Conservation (phyloP, 805 yeast genomes). For the Zygoascus flipseniorum region DNA sequence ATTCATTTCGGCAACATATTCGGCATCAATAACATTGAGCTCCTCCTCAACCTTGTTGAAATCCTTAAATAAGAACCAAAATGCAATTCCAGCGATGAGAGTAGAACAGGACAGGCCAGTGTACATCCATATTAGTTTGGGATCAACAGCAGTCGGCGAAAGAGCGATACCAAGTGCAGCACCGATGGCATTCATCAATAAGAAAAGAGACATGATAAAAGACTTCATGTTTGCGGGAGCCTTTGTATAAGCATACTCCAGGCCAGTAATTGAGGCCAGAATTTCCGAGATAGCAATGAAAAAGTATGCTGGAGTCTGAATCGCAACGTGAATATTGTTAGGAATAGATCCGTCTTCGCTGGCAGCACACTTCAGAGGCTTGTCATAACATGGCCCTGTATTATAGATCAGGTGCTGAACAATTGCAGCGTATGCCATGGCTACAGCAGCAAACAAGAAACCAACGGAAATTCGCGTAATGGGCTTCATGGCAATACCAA, state of each 20-base stretch:
- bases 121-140: constrained; percentile 63
- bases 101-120: constrained; percentile 54
- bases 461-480: constrained; percentile 66
- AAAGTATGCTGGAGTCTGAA: constrained; percentile 66
- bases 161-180: constrained; percentile 69
- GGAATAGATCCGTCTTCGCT: constrained; percentile 33
- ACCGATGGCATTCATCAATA: constrained; percentile 68
- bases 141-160: constrained; percentile 58
- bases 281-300: constrained; percentile 70
- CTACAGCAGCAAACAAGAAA: constrained; percentile 51
- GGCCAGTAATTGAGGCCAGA: constrained; percentile 71
- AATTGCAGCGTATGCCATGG: constrained; percentile 72
- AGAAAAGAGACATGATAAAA: constrained; percentile 51
- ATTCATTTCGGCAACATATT: constrained; percentile 22
- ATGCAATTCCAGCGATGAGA: constrained; percentile 47
- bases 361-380: constrained; percentile 48
- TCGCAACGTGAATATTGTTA: constrained; percentile 55
- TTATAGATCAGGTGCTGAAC: constrained; percentile 61
- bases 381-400: constrained; percentile 66
- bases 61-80: constrained; percentile 52
- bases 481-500: constrained; percentile 52
- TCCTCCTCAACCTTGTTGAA: constrained; percentile 51
- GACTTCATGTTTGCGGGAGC: constrained; percentile 67
- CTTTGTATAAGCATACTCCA: constrained; percentile 77
- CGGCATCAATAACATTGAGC: constrained; percentile 43